Evolutionary conservation across 768 basidiomycete species (phyloP).

Genomic region (Hypsizygus marmoreus): DNA sequence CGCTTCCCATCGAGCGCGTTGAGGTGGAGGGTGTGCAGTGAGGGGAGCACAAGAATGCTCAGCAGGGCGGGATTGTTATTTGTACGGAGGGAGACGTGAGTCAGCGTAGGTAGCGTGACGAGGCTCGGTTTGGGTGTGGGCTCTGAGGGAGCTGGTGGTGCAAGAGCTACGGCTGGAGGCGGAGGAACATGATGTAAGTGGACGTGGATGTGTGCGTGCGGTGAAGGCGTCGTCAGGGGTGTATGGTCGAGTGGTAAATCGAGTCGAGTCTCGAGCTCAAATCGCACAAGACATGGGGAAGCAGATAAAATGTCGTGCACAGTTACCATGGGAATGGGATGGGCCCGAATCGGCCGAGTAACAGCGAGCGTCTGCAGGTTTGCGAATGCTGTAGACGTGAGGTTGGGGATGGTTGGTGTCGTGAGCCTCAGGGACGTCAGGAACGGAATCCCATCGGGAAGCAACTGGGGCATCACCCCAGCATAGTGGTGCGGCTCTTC

Average conservation of each 20-base stretch:
- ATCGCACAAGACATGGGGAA: constrained; percentile 16
- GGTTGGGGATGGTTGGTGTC: constrained; percentile 24
- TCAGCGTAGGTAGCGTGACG: constrained; percentile 20
- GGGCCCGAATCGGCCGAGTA: constrained; percentile 23
- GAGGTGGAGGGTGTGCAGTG: constrained; percentile 29
- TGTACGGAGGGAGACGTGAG: constrained; percentile 30
- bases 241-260: constrained; percentile 6
- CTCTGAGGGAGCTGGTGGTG: not conserved
- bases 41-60: constrained; percentile 30
- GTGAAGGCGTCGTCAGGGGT: not conserved
- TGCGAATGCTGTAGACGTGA: constrained; percentile 17
- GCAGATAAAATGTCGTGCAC: constrained; percentile 19
- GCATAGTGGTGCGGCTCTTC: constrained; percentile 5
- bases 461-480: too few species aligned
- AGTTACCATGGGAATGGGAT: constrained; percentile 21
- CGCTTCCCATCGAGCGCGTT: constrained; percentile 38
- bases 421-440: constrained; percentile 20
- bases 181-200: too few species aligned
- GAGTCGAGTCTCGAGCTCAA: constrained; percentile 24
- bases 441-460: too few species aligned
- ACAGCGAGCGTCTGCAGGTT: constrained; percentile 21
- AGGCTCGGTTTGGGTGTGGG: not conserved
- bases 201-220: not conserved
- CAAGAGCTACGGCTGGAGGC: too few species aligned
- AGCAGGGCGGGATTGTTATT: constrained; percentile 36